A percentile compares a stretch with the other conserved stretches of the same genome.
These are phyloP conservation scores for Senecio squalidus DNA, from an alignment of 140 eudicot species.

Conservation along the genomic window DNA sequence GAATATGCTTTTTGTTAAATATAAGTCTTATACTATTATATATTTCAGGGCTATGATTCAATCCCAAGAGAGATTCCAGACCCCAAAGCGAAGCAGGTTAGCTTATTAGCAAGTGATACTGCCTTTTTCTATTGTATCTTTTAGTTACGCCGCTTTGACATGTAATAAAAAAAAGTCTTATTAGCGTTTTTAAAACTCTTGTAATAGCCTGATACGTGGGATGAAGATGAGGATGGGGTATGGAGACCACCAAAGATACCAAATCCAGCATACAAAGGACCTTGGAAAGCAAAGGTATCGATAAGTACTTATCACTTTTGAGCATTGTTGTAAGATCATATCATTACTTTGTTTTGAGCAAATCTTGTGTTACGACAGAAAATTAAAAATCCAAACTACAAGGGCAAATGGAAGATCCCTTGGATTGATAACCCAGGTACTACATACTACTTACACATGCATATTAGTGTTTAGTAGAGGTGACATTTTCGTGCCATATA, in stretches of 20 bases:
- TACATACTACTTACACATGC: not conserved
- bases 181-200: no score
- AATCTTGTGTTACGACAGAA: conserved; percentile 42
- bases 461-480: not conserved
- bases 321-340: not conserved
- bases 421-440: conserved; percentile 99
- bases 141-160: not conserved
- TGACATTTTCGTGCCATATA: no score
- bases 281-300: conserved; percentile 87
- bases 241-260: conserved; percentile 88
- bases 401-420: conserved; percentile 97
- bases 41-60: conserved; percentile 88
- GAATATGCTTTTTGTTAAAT: not conserved
- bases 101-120: conserved; percentile 3
- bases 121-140: not conserved
- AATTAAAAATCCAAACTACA: conserved; percentile 89
- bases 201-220: conserved; percentile 84
- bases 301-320: not conserved
- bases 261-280: conserved; percentile 93
- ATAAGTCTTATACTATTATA: conserved; percentile 6
- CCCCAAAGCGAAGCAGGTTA: conserved; percentile 91
- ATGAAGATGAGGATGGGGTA: conserved; percentile 93
- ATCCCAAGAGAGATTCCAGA: conserved; percentile 93
- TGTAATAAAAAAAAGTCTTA: no score
- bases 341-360: not conserved